Percentiles rank a stretch among this genome's conserved stretches.
Evolutionary conservation across 192 early-diverging fungal genomes (phyloP).

Genomic region (Umbelopsis sp.): DNA sequence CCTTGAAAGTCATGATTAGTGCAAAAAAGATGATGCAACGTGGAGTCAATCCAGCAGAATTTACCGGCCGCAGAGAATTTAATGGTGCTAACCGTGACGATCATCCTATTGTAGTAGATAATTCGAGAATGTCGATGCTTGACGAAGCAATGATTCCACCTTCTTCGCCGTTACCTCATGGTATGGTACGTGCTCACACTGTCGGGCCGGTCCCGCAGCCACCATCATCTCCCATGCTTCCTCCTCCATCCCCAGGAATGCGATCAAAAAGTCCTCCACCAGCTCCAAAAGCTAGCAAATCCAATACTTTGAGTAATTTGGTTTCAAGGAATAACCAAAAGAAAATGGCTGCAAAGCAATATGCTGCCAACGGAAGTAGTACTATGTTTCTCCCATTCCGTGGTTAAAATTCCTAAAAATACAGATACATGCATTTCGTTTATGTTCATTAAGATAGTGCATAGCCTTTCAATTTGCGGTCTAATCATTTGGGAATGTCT

Average conservation of each 20-base stretch:
- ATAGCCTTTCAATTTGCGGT: no score
- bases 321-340: slow-evolving; percentile 13
- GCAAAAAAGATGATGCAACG: slow-evolving; percentile 54
- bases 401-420: not conserved
- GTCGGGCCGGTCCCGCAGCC: slow-evolving; percentile 16
- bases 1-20: slow-evolving; percentile 55
- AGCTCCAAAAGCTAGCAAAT: slow-evolving; percentile 8
- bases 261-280: not conserved
- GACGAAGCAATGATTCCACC: slow-evolving; percentile 15
- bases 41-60: slow-evolving; percentile 6
- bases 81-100: slow-evolving; percentile 7
- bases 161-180: not conserved
- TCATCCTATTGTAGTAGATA: not conserved
- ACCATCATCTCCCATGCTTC: not conserved
- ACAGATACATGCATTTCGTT: no score
- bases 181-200: slow-evolving; percentile 9
- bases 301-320: not conserved
- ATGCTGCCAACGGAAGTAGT: not conserved
- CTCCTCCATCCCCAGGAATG: not conserved
- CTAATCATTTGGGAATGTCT: not conserved
- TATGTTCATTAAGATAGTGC: no score
- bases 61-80: not conserved
- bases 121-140: slow-evolving; percentile 16
- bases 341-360: slow-evolving; percentile 9
- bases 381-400: slow-evolving; percentile 12